phyloP scores from a whole-genome alignment of 1,284 basidiomycete species.

The Meira nashicola region DNA sequence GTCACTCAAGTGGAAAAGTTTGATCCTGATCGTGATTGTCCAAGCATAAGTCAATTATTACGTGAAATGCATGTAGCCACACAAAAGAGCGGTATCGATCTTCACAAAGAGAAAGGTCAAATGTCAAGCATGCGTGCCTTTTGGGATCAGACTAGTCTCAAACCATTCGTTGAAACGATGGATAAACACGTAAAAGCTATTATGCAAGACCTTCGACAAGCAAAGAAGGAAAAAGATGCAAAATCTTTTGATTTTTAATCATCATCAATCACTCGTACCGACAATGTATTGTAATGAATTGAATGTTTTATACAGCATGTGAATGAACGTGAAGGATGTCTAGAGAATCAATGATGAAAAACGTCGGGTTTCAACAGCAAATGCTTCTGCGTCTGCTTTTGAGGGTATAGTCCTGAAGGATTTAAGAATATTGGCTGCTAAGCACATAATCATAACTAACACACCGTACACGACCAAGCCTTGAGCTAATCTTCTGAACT shows the following conservation, averaged over 20 bases:
- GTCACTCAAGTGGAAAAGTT: conserved; percentile 73
- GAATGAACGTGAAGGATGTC: neutral
- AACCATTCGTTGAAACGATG: conserved; percentile 83
- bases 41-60: conserved; percentile 77
- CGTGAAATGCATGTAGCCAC: conserved; percentile 63
- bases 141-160: conserved; percentile 63
- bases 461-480: conserved; percentile 29
- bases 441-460: conserved; percentile 32
- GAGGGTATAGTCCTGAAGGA: conserved; percentile 9
- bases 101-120: conserved; percentile 24
- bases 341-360: neutral
- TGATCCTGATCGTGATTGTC: conserved; percentile 71
- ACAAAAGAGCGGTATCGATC: conserved; percentile 16
- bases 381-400: neutral
- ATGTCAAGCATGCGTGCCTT: conserved; percentile 49
- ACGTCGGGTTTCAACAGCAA: neutral
- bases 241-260: conserved; percentile 6
- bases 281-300: neutral
- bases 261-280: neutral
- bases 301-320: neutral
- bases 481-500: conserved; percentile 21
- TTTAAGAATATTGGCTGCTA: conserved; percentile 41
- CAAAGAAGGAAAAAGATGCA: conserved; percentile 17
- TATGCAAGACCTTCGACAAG: conserved; percentile 48
- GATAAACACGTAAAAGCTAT: conserved; percentile 65